Evolutionary conservation across 148 eudicot genomes (phyloP).

Genomic region (Rheum nobile): DNA sequence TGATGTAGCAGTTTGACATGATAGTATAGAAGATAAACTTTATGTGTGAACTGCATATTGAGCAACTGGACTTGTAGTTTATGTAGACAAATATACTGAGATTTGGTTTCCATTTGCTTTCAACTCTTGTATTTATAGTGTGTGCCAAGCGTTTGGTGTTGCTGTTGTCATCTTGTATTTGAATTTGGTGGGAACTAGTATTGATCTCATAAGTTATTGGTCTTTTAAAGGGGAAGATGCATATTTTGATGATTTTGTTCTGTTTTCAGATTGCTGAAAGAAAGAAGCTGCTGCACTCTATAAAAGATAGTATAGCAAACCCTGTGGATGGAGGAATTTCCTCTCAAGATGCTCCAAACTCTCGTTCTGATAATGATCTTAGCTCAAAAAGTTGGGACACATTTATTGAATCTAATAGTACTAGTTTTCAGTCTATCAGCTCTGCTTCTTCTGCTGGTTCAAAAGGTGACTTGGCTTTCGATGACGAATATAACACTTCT

Average conservation of each 20-base stretch:
- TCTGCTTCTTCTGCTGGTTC: conserved; percentile 10
- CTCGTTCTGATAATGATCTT: conserved; percentile 16
- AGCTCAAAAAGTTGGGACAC: conserved; percentile 14
- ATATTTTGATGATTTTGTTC: neutral
- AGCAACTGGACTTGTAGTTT: neutral
- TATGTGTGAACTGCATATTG: neutral
- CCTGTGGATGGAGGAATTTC: conserved; percentile 21
- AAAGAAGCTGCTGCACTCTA: conserved; percentile 58
- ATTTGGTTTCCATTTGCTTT: neutral
- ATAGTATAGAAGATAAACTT: neutral
- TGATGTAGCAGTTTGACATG: neutral
- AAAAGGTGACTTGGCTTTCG: neutral
- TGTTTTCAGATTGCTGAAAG: conserved; percentile 72
- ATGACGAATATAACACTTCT: neutral
- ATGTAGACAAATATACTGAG: neutral
- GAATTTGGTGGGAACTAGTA: neutral
- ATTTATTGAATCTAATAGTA: conserved; percentile 10
- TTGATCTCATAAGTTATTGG: neutral
- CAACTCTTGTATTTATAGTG: neutral
- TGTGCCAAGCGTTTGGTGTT: neutral
- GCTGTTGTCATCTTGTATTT: neutral
- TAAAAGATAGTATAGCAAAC: conserved; percentile 36
- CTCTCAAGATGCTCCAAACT: conserved; percentile 13
- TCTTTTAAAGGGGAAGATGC: neutral
- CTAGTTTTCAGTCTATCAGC: conserved; percentile 11